These are phyloP conservation scores for Geosmithia putterillii DNA, from an alignment of 2,329 filamentous ascomycete genomes.

Conservation along the genomic window DNA sequence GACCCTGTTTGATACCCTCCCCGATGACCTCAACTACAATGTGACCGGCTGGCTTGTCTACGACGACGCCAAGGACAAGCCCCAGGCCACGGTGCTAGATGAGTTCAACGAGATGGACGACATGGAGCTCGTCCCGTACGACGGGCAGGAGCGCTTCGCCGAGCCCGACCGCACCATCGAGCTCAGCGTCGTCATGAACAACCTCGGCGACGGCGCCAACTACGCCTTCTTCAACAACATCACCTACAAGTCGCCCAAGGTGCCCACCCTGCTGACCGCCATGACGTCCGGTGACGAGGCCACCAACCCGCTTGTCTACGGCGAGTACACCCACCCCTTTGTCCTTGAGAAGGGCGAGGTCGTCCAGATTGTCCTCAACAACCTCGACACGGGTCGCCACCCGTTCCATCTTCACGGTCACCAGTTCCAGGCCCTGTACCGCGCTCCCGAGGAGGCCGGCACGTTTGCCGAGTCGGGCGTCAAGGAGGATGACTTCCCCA, in stretches of 20 bases:
- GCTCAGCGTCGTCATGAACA: constrained; percentile 51
- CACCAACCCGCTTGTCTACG: constrained; percentile 50
- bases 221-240: constrained; percentile 64
- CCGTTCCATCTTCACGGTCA: constrained; percentile 74
- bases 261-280: constrained; percentile 69
- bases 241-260: constrained; percentile 62
- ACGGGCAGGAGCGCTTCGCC: constrained; percentile 47
- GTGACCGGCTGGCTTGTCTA: constrained; percentile 53
- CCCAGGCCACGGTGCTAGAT: constrained; percentile 41
- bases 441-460: constrained; percentile 45
- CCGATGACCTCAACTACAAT: constrained; percentile 55
- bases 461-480: constrained; percentile 35
- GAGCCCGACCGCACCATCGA: constrained; percentile 51
- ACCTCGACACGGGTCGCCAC: constrained; percentile 57
- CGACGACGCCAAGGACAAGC: constrained; percentile 30
- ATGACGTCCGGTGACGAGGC: constrained; percentile 51
- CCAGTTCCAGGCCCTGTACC: constrained; percentile 55
- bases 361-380: constrained; percentile 70
- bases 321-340: constrained; percentile 51
- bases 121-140: constrained; percentile 55
- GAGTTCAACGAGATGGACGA: constrained; percentile 63
- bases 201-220: constrained; percentile 47
- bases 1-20: constrained; percentile 57
- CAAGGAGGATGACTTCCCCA: constrained; percentile 32
- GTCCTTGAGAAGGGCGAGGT: constrained; percentile 55